Evolutionary conservation across 306 rosid genomes (phyloP).

Genomic region (Benincasa hispida): DNA sequence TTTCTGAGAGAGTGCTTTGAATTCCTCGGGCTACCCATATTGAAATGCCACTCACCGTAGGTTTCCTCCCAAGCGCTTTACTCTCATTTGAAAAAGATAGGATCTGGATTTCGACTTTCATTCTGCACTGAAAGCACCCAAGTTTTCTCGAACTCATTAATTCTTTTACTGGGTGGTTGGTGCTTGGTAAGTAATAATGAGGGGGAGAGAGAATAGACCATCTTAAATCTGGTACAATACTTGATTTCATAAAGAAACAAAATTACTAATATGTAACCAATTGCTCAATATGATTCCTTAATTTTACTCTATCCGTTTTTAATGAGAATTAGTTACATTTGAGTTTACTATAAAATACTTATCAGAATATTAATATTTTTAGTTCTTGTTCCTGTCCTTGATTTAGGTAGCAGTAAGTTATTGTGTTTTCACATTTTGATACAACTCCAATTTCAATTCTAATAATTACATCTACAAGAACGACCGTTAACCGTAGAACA

Average conservation of each 20-base stretch:
- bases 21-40: neutral
- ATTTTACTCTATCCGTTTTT: neutral
- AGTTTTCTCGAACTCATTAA: neutral
- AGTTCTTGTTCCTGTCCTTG: neutral
- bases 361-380: neutral
- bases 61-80: neutral
- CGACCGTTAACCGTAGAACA: neutral
- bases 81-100: neutral
- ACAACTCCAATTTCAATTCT: neutral
- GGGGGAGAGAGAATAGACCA: neutral
- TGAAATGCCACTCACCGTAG: neutral
- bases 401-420: neutral
- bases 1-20: neutral
- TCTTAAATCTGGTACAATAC: neutral
- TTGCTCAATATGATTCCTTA: neutral
- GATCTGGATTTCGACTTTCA: neutral
- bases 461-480: neutral
- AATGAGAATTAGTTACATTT: neutral
- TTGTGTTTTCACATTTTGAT: neutral
- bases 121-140: neutral
- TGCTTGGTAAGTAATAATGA: neutral
- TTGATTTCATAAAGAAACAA: neutral
- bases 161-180: neutral
- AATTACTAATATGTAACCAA: neutral
- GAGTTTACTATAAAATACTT: neutral